A percentile compares a stretch with the other conserved stretches of the same genome.
These are phyloP conservation scores for Ophiostoma novo-ulmi DNA, from an alignment of 2,329 filamentous ascomycete genomes.

Conservation along the genomic window DNA sequence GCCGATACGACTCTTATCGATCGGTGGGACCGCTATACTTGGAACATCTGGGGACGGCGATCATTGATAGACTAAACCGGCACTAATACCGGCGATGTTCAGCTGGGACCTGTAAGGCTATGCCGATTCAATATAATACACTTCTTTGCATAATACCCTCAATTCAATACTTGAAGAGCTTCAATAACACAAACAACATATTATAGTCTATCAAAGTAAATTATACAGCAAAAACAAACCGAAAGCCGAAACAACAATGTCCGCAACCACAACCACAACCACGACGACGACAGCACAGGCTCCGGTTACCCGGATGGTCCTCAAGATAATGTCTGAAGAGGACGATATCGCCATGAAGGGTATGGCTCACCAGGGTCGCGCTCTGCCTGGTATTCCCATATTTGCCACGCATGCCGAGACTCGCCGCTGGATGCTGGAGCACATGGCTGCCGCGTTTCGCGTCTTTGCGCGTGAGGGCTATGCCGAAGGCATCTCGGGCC, in stretches of 20 bases:
- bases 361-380: slow-evolving; percentile 24
- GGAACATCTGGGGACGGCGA: neutral
- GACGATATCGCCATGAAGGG: slow-evolving; percentile 17
- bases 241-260: neutral
- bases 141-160: neutral
- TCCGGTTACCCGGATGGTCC: neutral
- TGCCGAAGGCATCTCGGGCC: slow-evolving; percentile 57
- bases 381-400: slow-evolving; percentile 22
- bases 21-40: neutral
- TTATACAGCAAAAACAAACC: neutral
- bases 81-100: neutral
- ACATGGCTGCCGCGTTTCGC: slow-evolving; percentile 56
- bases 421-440: slow-evolving; percentile 32
- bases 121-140: neutral
- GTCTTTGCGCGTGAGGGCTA: slow-evolving; percentile 56
- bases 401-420: slow-evolving; percentile 23
- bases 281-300: neutral
- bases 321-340: neutral
- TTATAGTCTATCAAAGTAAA: neutral
- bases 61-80: neutral
- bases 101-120: neutral
- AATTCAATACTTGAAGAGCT: neutral
- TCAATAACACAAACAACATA: neutral
- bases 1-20: slow-evolving; percentile 14
- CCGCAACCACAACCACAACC: slow-evolving; percentile 8